Evolutionary conservation across 1,284 basidiomycete species (phyloP).

Genomic region (Leccinum proximum): DNA sequence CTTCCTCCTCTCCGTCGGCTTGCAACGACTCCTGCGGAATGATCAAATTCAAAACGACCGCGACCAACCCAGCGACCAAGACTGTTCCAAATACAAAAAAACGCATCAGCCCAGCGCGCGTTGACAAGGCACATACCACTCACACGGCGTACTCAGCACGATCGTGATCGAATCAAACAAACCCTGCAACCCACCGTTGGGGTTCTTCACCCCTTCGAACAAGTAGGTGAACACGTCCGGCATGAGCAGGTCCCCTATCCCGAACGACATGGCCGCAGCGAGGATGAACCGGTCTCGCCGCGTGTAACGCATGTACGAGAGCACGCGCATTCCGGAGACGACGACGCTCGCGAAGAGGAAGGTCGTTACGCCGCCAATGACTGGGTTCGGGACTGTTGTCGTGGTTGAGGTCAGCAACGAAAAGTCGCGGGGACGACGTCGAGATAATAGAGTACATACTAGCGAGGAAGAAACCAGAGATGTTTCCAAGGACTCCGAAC

Average conservation of each 20-base stretch:
- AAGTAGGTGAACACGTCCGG: slow-evolving; percentile 62
- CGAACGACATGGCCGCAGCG: slow-evolving; percentile 69
- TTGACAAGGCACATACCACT: slow-evolving; percentile 26
- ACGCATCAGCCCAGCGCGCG: slow-evolving; percentile 17
- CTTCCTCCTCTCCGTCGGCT: slow-evolving; percentile 22
- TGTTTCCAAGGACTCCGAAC: slow-evolving; percentile 75
- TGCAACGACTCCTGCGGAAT: slow-evolving; percentile 45
- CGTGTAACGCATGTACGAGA: slow-evolving; percentile 63
- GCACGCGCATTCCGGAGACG: slow-evolving; percentile 70
- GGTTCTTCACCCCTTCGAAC: slow-evolving; percentile 60
- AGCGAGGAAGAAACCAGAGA: slow-evolving; percentile 76
- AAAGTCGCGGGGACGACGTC: background rate
- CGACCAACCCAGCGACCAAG: slow-evolving; percentile 64
- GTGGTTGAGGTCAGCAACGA: background rate
- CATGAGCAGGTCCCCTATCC: slow-evolving; percentile 66
- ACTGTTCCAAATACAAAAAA: slow-evolving; percentile 33
- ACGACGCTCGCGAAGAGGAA: slow-evolving; percentile 69
- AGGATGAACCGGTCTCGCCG: slow-evolving; percentile 79
- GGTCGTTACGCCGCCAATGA: slow-evolving; percentile 83
- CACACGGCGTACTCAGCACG: slow-evolving; percentile 74
- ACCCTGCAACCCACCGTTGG: slow-evolving; percentile 61
- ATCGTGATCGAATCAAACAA: slow-evolving; percentile 80
- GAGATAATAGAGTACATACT: slow-evolving; percentile 37
- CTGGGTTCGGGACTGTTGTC: slow-evolving; percentile 55
- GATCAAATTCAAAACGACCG: slow-evolving; percentile 62